Base-by-base conservation (phyloP, 1,139 yeast genomes). In the Candida pseudoviswanathii region DNA sequence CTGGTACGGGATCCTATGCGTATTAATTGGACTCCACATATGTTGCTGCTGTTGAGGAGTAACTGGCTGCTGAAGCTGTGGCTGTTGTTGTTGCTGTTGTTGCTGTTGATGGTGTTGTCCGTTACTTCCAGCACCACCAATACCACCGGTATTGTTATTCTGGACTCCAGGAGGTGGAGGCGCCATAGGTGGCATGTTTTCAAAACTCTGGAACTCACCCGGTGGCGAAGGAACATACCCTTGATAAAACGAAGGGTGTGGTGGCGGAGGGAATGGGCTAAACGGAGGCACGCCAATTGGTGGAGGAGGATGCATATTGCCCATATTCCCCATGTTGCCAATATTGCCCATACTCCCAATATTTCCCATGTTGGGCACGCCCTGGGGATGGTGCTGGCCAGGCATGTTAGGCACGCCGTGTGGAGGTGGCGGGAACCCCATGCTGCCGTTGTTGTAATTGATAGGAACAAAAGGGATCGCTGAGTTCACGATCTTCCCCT, bases 371-470 rank as follows among this genome's bases (percentile, higher is more conserved):
- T 7, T 25, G 38, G 8, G 30, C 45, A 5, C 45, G 48, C 3
- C 48, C 52, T 26, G 51, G 56, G n/a, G 56, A 45, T 5, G 66
- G 65, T 2, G 66, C 16, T 16, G 16, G 16, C 16, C 16, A 16
- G 16, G 65, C 36, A 70, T 64, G 5, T 68, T 60, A 24, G 65
- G 56, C 47, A 34, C 38, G 7, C 38, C 38, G 22, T 34, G 38
- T 24, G 29, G 27, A 47, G 45, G 25, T 25, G 47, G 32, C 21
- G 44, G 34, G 21, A 30, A 30, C 3, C 43, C 29, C 5, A 25
- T 34, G 22, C 31, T 43, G 22, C 16, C 29, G 36, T 27, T 45
- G 37, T 30, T 37, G 11, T 41, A 36, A 29, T 39, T 29, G n/a
- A 34, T 26, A 24, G 45, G 45, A 11, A 41, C 42, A 27, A 43